Evolutionary conservation across 495 filamentous ascomycete genomes (phyloP).

Genomic region (Astrocystis sublimbata): DNA sequence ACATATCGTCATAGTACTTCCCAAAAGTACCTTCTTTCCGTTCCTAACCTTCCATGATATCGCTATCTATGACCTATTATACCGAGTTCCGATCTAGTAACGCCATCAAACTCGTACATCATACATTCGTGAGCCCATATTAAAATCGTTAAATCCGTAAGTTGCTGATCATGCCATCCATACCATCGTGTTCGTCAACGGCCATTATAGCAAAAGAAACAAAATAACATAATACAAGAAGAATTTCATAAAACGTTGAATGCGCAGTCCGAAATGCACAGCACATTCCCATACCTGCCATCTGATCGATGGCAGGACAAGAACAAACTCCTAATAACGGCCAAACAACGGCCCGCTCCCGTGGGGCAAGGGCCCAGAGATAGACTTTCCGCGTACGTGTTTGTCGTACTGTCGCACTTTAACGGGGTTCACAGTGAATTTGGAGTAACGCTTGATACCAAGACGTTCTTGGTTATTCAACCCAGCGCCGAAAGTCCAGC

Average conservation of each 20-base stretch:
- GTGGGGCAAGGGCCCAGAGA: conserved; percentile 26
- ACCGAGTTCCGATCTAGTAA: conserved; percentile 2
- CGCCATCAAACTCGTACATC: conserved; percentile 21
- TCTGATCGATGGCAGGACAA: not conserved
- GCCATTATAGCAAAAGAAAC: too few species aligned
- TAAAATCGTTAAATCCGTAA: conserved; percentile 13
- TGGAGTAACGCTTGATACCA: conserved; percentile 40
- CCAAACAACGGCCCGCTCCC: conserved; percentile 25
- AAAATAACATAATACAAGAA: not conserved
- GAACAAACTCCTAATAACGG: conserved; percentile 9
- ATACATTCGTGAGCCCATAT: conserved; percentile 11
- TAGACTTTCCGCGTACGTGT: conserved; percentile 24
- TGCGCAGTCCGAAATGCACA: not conserved
- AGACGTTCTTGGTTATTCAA: conserved; percentile 33
- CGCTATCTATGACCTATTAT: not conserved
- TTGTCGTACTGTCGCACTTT: conserved; percentile 27
- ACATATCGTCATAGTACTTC: not conserved
- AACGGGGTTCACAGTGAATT: conserved; percentile 41
- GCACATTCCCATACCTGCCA: not conserved
- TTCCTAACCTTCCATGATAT: not conserved
- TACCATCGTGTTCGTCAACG: not conserved
- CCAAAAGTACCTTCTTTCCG: not conserved
- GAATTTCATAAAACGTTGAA: not conserved
- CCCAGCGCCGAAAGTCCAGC: conserved; percentile 40
- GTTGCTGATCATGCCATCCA: conserved; percentile 3